phyloP scores from a whole-genome alignment of 129 eudicot species.

The Flaveria trinervia region DNA sequence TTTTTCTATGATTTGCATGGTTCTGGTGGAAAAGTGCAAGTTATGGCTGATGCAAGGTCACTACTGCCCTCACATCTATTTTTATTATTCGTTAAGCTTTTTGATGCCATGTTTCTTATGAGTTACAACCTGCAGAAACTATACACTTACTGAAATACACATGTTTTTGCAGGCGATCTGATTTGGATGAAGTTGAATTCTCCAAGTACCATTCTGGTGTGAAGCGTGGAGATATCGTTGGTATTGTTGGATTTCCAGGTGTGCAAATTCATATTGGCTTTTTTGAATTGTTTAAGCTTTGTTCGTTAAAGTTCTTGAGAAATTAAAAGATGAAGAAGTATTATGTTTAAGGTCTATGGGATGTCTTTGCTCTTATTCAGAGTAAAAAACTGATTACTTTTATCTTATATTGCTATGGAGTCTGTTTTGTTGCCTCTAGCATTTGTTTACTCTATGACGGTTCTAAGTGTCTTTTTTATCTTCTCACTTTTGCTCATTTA shows the following conservation, averaged over 20 bases:
- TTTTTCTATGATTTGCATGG: conserved; percentile 91
- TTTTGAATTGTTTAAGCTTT: neutral
- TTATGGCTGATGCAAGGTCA: conserved; percentile 95
- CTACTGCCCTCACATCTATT: neutral
- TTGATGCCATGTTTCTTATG: neutral
- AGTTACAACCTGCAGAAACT: conserved; percentile 15
- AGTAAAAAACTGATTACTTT: neutral
- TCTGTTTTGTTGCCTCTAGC: neutral
- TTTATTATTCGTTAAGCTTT: neutral
- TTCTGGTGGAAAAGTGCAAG: conserved; percentile 86
- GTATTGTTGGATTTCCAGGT: conserved; percentile 89
- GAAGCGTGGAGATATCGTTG: conserved; percentile 97
- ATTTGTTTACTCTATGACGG: neutral
- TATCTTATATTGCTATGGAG: neutral
- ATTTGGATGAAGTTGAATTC: conserved; percentile 77
- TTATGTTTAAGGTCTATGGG: neutral
- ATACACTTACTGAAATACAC: neutral
- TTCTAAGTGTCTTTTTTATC: neutral
- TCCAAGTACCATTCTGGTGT: conserved; percentile 65
- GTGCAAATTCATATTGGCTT: conserved; percentile 13
- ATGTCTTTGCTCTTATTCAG: neutral
- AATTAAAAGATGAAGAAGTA: neutral
- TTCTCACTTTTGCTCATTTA: neutral
- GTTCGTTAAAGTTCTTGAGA: neutral
- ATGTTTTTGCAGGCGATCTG: conserved; percentile 57